A percentile compares a stretch with the other conserved stretches of the same genome.
phyloP scores from a whole-genome alignment of 208 protist genomes.

The Leishmania tropica region DNA sequence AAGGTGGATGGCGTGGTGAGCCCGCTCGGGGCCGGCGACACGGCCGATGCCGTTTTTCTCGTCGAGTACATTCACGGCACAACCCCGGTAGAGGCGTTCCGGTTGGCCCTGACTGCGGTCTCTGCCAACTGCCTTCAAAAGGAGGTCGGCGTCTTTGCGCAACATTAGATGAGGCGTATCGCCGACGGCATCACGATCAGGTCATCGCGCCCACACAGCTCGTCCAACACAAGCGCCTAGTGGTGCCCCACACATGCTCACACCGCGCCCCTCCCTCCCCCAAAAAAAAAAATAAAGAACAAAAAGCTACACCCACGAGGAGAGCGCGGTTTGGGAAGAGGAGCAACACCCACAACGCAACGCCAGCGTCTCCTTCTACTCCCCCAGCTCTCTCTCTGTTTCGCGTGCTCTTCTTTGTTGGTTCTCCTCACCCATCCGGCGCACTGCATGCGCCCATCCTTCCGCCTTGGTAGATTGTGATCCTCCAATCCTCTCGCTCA shows the following conservation, averaged over 20 bases:
- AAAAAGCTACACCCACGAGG: background rate
- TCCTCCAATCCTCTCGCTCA: background rate
- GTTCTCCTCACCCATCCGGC: background rate
- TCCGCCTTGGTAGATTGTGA: background rate
- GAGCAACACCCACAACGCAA: background rate
- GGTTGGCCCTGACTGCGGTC: conserved; percentile 32
- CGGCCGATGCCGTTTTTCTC: conserved; percentile 40
- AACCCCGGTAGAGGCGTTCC: conserved; percentile 27
- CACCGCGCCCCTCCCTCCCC: background rate
- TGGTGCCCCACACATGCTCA: too few relatives aligned
- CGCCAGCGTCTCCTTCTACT: background rate
- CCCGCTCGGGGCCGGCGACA: conserved; percentile 43
- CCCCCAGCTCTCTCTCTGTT: background rate
- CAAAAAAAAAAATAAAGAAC: background rate
- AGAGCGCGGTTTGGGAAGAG: background rate
- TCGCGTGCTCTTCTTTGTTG: background rate
- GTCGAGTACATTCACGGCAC: conserved; percentile 27
- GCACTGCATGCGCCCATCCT: background rate
- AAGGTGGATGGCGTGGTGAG: conserved; percentile 35
- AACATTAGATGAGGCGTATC: conserved; percentile 62
- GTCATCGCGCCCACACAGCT: background rate
- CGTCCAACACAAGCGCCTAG: background rate
- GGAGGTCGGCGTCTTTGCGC: conserved; percentile 27
- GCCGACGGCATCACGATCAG: conserved; percentile 53
- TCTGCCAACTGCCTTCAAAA: conserved; percentile 45